Evolutionary conservation across 768 basidiomycete species (phyloP).

Genomic region (Trametes cingulata): DNA sequence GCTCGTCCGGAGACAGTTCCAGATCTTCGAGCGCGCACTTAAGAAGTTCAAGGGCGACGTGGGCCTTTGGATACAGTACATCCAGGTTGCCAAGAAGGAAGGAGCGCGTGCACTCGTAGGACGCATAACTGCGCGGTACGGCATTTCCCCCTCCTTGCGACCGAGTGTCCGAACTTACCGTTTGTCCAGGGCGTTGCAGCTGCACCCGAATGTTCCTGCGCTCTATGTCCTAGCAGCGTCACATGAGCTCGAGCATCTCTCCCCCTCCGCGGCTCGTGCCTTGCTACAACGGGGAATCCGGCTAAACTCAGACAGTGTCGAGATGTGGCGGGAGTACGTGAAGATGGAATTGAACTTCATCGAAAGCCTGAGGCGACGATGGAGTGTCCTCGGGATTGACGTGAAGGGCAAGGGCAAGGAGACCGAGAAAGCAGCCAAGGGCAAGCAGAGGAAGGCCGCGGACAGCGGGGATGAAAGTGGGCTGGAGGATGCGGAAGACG

Average conservation of each 20-base stretch:
- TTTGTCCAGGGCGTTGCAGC: constrained; percentile 69
- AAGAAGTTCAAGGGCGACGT: constrained; percentile 88
- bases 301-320: constrained; percentile 66
- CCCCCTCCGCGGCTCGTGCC: constrained; percentile 78
- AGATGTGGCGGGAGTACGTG: constrained; percentile 89
- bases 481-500: constrained; percentile 15
- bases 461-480: neutral
- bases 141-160: neutral
- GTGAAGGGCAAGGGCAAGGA: constrained; percentile 17
- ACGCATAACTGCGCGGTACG: constrained; percentile 78
- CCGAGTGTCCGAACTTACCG: neutral
- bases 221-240: constrained; percentile 85
- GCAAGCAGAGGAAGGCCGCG: constrained; percentile 30
- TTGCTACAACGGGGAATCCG: constrained; percentile 85
- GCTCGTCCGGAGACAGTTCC: constrained; percentile 80
- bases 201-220: constrained; percentile 76
- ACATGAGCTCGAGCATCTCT: constrained; percentile 75
- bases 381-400: constrained; percentile 75
- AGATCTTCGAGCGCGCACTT: constrained; percentile 88
- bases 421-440: constrained; percentile 33
- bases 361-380: constrained; percentile 75
- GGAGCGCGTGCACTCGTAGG: constrained; percentile 79
- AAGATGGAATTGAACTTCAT: constrained; percentile 88
- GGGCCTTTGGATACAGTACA: constrained; percentile 86
- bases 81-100: constrained; percentile 79